Base-by-base conservation (phyloP, 2,329 filamentous ascomycete genomes). In the Ceratocystis papillata region DNA sequence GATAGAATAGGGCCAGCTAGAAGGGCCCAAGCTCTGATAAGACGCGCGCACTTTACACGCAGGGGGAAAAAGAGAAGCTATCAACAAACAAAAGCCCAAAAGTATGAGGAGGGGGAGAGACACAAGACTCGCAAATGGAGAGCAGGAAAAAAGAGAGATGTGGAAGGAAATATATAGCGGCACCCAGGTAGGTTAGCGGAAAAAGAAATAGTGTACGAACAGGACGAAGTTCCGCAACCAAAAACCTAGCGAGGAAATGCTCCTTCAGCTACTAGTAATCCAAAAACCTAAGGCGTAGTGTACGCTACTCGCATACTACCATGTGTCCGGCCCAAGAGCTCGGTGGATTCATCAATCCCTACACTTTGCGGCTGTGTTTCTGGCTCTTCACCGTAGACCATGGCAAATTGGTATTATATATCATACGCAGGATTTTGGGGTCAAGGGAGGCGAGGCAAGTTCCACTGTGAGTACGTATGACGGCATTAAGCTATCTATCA, bases 291-390 rank as follows among this genome's bases (percentile, higher is more conserved):
- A 53, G 22, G 48, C 48, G 3, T 53, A 50, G 7, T 25, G 48
- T 22, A 20, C 48, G 22, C n/a, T 10, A 50, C 48, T 50, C 22
- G 48, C 20, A 50, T 22, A 25, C 20, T 20, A 8, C 55, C 25
- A 15, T 37, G 25, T 37, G 37, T n/a, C 28, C 10, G 4, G 53
- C n/a, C 53, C 53, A 28, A 28, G 12, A 15, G 8, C 53, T 59
- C 12, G 15, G 28, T 20, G 28, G 17, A 59, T 33, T 59, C 15
- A 30, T 10, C 55, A 33, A 59, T 20, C 55, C 30, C 55, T 37
- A 59, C 55, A 33, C 28, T n/a, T 10, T 59, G 55, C 55, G 28
- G 28, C 55, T 59, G 28, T 59, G 55, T 59, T 59, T n/a, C 55
- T 59, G 55, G 5, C 17, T 25, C 10, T 53, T n/a, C 48, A 15